Conservation (phyloP, 1,284 basidiomycete species). For the Irpex sp. region DNA sequence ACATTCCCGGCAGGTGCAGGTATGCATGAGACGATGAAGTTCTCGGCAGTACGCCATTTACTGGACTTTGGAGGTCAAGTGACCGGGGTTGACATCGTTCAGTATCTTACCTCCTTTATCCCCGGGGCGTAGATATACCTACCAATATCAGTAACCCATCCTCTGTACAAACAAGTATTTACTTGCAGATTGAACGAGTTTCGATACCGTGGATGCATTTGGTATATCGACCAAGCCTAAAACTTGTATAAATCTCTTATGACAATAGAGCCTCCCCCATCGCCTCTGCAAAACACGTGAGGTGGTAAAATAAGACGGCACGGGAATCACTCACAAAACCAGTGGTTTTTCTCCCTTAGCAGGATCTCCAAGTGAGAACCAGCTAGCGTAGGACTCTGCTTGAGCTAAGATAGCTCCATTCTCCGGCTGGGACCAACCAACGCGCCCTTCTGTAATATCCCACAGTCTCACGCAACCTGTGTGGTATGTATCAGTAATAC, state of each 20-base stretch:
- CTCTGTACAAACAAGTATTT: too few species aligned
- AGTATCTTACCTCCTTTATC: background rate
- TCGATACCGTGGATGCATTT: too few species aligned
- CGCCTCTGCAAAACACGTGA: background rate
- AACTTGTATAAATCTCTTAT: background rate
- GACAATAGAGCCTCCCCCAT: background rate
- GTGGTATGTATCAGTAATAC: slow-evolving; percentile 4
- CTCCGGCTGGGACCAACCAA: slow-evolving; percentile 23
- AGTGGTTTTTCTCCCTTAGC: slow-evolving; percentile 47
- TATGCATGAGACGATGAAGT: background rate
- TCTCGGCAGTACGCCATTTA: slow-evolving; percentile 12
- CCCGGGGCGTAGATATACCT: background rate
- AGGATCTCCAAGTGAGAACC: slow-evolving; percentile 55
- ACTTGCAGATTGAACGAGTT: too few species aligned
- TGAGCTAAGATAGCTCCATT: slow-evolving; percentile 40
- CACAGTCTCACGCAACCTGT: slow-evolving; percentile 63
- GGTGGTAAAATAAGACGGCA: background rate
- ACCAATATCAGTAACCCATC: too few species aligned
- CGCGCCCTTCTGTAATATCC: slow-evolving; percentile 36
- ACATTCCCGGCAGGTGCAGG: background rate
- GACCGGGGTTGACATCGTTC: background rate
- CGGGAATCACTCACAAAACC: slow-evolving; percentile 46
- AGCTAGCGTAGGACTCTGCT: slow-evolving; percentile 48
- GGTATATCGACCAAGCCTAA: background rate
- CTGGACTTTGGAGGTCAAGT: background rate